Evolutionary conservation across 169 alveolate genomes (phyloP).

Genomic region (Babesia caballi): DNA sequence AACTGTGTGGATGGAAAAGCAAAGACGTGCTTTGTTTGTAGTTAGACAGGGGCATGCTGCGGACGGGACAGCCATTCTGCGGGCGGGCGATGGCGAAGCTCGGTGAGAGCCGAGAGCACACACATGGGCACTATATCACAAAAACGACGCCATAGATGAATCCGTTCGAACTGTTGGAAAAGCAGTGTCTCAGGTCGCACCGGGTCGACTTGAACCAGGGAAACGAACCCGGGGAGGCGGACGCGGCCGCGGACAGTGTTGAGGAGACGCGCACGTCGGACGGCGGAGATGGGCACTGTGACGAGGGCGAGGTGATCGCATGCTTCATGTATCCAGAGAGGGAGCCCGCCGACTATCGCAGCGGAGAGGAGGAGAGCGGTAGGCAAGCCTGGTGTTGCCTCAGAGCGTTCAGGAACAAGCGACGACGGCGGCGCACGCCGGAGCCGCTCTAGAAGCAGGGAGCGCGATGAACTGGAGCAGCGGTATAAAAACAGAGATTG

Average conservation of each 20-base stretch:
- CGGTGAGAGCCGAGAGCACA: too few species aligned
- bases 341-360: background rate
- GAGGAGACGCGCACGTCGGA: background rate
- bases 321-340: background rate
- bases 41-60: too few species aligned
- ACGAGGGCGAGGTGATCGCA: background rate
- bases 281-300: too few species aligned
- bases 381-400: background rate
- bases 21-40: too few species aligned
- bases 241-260: background rate
- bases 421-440: background rate
- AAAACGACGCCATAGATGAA: background rate
- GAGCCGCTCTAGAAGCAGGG: constrained; percentile 10
- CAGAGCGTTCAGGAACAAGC: background rate
- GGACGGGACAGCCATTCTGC: too few species aligned
- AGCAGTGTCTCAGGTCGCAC: background rate
- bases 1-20: too few species aligned
- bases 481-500: background rate
- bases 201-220: background rate
- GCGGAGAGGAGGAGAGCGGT: background rate
- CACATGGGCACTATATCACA: too few species aligned
- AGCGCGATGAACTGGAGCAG: background rate
- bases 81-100: too few species aligned
- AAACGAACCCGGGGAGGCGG: background rate
- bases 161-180: constrained; percentile 8